These are phyloP conservation scores for Psilocybe tampanensis DNA, from an alignment of 768 basidiomycete species.

Conservation along the genomic window DNA sequence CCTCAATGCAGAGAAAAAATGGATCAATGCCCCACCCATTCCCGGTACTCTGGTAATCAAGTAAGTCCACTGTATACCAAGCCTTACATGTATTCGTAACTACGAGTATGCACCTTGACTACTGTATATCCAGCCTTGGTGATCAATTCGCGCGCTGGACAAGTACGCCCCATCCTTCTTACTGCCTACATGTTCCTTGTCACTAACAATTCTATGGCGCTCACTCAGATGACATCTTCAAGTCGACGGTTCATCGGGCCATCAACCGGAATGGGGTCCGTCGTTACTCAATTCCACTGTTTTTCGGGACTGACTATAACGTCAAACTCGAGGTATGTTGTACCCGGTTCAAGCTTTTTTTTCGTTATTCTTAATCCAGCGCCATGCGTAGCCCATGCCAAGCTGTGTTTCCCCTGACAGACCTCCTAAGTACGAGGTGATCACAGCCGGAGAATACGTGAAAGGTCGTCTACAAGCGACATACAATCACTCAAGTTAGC, in stretches of 20 bases:
- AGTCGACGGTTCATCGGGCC: conserved; percentile 87
- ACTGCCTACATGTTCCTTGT: not conserved
- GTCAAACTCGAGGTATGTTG: conserved; percentile 70
- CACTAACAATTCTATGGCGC: not conserved
- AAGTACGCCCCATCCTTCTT: conserved; percentile 47
- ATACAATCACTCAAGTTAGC: conserved; percentile 40
- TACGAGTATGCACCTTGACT: not conserved
- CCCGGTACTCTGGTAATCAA: conserved; percentile 88
- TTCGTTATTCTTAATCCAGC: not conserved
- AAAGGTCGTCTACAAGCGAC: conserved; percentile 71
- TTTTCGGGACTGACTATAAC: conserved; percentile 90
- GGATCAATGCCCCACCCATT: conserved; percentile 83
- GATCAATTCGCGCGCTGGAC: conserved; percentile 92
- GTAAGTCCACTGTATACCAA: conserved; percentile 39
- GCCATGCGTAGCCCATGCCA: conserved; percentile 44
- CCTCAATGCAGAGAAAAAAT: conserved; percentile 71
- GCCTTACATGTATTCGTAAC: not conserved
- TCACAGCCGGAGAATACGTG: conserved; percentile 85
- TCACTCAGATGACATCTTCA: conserved; percentile 81
- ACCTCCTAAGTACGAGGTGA: conserved; percentile 64
- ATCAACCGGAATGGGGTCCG: conserved; percentile 70
- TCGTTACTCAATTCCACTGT: conserved; percentile 86
- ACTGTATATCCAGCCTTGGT: conserved; percentile 53
- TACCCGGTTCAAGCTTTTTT: not conserved
- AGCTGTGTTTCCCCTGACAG: conserved; percentile 47